Base-by-base conservation (phyloP, 805 yeast genomes). In the Starmerella riodocensis region DNA sequence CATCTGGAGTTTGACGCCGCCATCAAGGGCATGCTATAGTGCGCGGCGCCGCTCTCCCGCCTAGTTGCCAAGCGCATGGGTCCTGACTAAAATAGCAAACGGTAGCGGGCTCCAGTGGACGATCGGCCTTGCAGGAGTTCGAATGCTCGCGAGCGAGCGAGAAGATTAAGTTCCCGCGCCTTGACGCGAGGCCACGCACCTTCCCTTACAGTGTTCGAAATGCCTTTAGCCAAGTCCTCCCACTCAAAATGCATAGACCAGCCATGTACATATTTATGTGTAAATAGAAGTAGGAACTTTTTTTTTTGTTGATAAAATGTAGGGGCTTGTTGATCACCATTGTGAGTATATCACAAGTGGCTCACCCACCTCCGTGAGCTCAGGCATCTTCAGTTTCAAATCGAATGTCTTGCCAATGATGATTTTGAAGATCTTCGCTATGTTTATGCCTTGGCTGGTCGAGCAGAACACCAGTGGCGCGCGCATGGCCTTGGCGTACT, bases 381-480 rank as follows among this genome's bases (percentile, higher is more conserved):
- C 96, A 2, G 91, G 93, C 16, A 88, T 68, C 36, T 78, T 79
- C 50, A 88, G 64, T 48, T 75, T 76, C 51, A 88, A 64, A 56
- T 85, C 94, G 58, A 88, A 88, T 4, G 93, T 91, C 57, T 85
- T 86, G 20, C 94, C 78, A 32, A 88, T 71, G 21, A 88, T 78
- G 29, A 88, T 74, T 59, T 91, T 91, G 66, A 88, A 88, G 21
- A 88, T 84, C 62, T 86, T 86, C 56, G 86, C 95, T 18, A 88
- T 81, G 51, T 88, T 91, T 46, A 91, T 82, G 2, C 95, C 83
- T 50, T 82, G 88, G 50, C 85, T 74, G 0, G 97, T 82, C 7
- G 96, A 86, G 51, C 93, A 80, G 59, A 88, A 91, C 6, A 88
- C 71, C 39, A 88, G 66, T 20, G 74, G 67, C 8, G 94, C 80